Evolutionary conservation across 106 monocot species (phyloP), one percentile per base, ranked within the genome.

Genomic region (Amphibolis antarctica): DNA sequence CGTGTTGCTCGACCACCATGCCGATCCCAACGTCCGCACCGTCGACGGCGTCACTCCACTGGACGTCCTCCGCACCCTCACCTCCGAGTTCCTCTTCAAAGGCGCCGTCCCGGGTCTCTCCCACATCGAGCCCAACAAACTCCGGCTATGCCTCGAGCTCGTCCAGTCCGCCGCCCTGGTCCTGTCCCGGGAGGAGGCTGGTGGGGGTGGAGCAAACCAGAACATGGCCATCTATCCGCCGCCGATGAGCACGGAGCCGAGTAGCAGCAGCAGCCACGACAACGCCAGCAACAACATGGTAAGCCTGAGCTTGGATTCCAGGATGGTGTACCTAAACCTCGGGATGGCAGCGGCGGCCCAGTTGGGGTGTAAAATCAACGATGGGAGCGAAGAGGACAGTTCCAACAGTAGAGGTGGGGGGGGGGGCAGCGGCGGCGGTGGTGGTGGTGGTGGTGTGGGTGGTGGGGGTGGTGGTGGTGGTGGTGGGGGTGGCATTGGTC

Each of bases 101-200:
- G 92, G 92, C 10, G 87, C 84, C 12, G 78, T 98, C 9, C 96
- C 87, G 12, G 87, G 96, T 17, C 70, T 84, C 15, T 44, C 87
- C 12, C 96, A 98, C 61, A 82, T 92, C 62, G 92, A 92, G 67
- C 92, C 92, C 42, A 92, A 92, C 75, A 92, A 92, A 72, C 84
- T 92, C 60, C 55, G 92, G 63, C 79, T 92, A 12, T 92, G 92
- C 79, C 79, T 92, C 31, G 92, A 92, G 62, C 79, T 92, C 18
- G 92, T 92, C 11, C 92, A 92, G 59, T 92, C 92, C 0, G 92
- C 92, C 1, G 92, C 83, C 1, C 64, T 80, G 59, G 92, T 92
- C 15, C 31, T 79, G 44, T 84, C 92, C 0, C 58, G 91, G 11
- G 91, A 94, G 59, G 88, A 85, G 56, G 85, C 52, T 24, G 55